These are phyloP conservation scores for Euphorbia lathyris DNA, from an alignment of 345 rosid species.

Conservation along the genomic window DNA sequence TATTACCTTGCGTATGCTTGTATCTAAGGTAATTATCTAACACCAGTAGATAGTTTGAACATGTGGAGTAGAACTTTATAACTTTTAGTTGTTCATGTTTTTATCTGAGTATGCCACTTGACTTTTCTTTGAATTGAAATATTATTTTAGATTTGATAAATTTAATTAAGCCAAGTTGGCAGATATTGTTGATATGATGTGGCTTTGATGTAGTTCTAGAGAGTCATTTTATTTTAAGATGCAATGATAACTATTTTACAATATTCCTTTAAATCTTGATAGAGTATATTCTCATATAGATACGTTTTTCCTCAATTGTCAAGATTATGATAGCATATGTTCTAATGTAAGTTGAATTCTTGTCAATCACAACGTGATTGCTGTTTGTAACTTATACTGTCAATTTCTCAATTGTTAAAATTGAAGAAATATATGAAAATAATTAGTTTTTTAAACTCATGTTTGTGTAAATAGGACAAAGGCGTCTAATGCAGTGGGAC, in stretches of 20 bases:
- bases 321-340: no score
- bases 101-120: no score
- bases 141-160: no score
- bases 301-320: no score
- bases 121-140: no score
- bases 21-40: conserved; percentile 64
- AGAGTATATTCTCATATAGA: no score
- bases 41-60: neutral
- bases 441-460: conserved; percentile 3
- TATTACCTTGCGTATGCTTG: conserved; percentile 66
- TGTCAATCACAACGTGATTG: neutral
- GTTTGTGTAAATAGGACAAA: no score
- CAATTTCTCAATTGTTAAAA: conserved; percentile 2
- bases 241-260: neutral
- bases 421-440: no score
- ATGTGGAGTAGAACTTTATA: no score
- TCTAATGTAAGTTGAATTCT: no score
- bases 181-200: conserved; percentile 10
- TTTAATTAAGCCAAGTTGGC: neutral
- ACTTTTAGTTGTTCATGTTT: no score
- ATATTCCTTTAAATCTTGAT: neutral
- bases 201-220: neutral
- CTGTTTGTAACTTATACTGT: neutral
- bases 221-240: neutral
- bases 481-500: no score